phyloP scores from a whole-genome alignment of 305 asterid species.

The Fraxinus xanthoxyloides region DNA sequence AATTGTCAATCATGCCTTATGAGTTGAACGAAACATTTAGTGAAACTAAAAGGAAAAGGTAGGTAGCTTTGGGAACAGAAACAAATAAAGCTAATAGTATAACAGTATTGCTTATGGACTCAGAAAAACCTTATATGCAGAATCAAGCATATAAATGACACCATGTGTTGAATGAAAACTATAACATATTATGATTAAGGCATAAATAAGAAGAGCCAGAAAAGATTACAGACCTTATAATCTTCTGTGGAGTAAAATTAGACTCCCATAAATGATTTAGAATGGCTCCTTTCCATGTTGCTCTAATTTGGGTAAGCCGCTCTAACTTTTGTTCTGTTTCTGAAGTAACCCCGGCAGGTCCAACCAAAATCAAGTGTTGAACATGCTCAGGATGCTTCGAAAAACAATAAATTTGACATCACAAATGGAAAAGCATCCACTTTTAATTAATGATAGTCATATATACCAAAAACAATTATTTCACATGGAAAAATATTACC shows the following conservation, averaged over 20 bases:
- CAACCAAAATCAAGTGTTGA: slow-evolving; percentile 72
- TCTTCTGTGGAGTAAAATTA: slow-evolving; percentile 72
- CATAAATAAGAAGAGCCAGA: not conserved
- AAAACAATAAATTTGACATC: slow-evolving; percentile 15
- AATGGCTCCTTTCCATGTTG: slow-evolving; percentile 75
- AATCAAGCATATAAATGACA: not conserved
- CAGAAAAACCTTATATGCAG: not conserved
- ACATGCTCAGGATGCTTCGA: slow-evolving; percentile 80
- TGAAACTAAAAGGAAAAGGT: not conserved
- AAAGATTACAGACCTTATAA: slow-evolving; percentile 42
- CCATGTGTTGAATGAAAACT: not conserved
- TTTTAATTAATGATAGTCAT: too few species aligned
- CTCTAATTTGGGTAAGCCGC: slow-evolving; percentile 46
- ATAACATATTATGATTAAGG: not conserved
- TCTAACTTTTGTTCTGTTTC: slow-evolving; percentile 52
- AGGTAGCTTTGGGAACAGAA: not conserved
- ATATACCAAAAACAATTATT: not conserved
- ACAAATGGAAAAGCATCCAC: too few species aligned
- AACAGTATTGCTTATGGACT: not conserved
- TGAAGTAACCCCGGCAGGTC: slow-evolving; percentile 73
- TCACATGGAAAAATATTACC: too few species aligned
- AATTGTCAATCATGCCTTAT: not conserved
- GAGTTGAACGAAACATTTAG: not conserved
- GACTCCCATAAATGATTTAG: slow-evolving; percentile 80
- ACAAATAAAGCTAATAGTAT: not conserved